Percentiles rank a stretch among this genome's conserved stretches.
Conservation (phyloP, 1,139 yeast species). For the Meyerozyma guilliermondii region DNA sequence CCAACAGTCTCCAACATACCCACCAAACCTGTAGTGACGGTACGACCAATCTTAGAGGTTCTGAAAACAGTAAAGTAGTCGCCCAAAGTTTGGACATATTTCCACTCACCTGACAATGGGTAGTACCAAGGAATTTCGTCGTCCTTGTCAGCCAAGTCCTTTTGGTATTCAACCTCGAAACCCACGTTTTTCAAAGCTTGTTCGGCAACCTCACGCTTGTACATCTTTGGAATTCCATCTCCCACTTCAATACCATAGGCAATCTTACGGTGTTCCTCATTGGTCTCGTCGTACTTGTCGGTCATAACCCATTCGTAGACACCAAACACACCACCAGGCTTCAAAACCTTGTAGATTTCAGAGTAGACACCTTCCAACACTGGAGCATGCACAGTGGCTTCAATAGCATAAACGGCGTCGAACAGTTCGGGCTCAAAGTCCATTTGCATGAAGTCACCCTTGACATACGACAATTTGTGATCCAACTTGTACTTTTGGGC, state of each 20-base stretch:
- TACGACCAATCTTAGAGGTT: conserved; percentile 84
- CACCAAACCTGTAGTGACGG: conserved; percentile 74
- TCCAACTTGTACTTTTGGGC: conserved; percentile 63
- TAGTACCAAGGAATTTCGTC: conserved; percentile 97
- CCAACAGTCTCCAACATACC: conserved; percentile 79
- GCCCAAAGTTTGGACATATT: conserved; percentile 70
- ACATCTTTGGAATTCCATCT: conserved; percentile 99
- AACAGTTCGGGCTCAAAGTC: conserved; percentile 85
- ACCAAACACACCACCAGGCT: conserved; percentile 97
- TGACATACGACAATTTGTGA: conserved; percentile 77
- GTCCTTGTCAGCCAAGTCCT: conserved; percentile 76
- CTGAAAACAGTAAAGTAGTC: conserved; percentile 85
- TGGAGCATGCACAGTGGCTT: conserved; percentile 98
- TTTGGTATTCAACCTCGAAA: conserved; percentile 68
- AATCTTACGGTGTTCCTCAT: conserved; percentile 87
- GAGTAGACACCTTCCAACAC: conserved; percentile 92
- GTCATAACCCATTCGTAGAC: conserved; percentile 99
- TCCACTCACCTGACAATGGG: conserved; percentile 93
- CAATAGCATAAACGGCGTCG: conserved; percentile 97
- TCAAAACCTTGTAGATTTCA: conserved; percentile 90
- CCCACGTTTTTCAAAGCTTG: conserved; percentile 86
- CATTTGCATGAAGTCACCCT: conserved; percentile 99
- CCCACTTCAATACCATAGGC: conserved; percentile 98
- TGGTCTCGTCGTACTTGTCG: conserved; percentile 80
- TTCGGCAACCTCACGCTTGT: conserved; percentile 75